Evolutionary conservation across 2,329 filamentous ascomycete genomes (phyloP), one percentile per base, ranked within the genome.

Genomic region (Neonectria hederae): DNA sequence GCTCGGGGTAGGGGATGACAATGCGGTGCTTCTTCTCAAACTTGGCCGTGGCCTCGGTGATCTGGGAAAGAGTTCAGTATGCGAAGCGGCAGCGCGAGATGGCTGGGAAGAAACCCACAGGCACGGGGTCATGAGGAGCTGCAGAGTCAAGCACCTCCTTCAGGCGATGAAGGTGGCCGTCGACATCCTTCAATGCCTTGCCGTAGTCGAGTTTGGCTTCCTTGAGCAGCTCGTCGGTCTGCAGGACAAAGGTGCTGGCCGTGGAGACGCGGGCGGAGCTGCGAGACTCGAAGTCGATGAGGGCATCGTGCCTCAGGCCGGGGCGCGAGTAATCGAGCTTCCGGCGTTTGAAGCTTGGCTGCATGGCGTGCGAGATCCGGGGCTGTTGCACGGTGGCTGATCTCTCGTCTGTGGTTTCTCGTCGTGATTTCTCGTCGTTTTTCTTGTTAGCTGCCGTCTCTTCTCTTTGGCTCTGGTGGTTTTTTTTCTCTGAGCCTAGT

Each of bases 1-100:
- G 94, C n/a, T 90, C 85, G 17, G 95, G 93, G 74, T 93, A 97
- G 0, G 96, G 96, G 52, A 97, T 86, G n/a, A 83, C 79, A 62
- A 97, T 85, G 53, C 87, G 88, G 74, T 89, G 84, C 43, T 84
- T 84, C 77, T 89, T 90, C 70, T 92, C 88, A 72, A 92, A 86
- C 65, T 86, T 87, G 74, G 89, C 83, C 0, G 83, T 83, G 9
- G 92, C 93, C 71, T 96, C 89, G 35, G 80, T 71, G 56, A 96
- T 85, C 91, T 93, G 69, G 48, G 52, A 63, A 54, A n/a, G 45
- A 21, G 40, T 45, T 76, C 66, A 73, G 68, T 55, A 38, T 38
- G 26, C 11, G 17, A 55, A 32, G 9, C 24, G 32, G 11, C 17
- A 11, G 32, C 21, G 49, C 45, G 30, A 32, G 26, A n/a, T 8